Conservation (phyloP, 1,284 basidiomycete genomes). For the Chondrostereum purpureum region DNA sequence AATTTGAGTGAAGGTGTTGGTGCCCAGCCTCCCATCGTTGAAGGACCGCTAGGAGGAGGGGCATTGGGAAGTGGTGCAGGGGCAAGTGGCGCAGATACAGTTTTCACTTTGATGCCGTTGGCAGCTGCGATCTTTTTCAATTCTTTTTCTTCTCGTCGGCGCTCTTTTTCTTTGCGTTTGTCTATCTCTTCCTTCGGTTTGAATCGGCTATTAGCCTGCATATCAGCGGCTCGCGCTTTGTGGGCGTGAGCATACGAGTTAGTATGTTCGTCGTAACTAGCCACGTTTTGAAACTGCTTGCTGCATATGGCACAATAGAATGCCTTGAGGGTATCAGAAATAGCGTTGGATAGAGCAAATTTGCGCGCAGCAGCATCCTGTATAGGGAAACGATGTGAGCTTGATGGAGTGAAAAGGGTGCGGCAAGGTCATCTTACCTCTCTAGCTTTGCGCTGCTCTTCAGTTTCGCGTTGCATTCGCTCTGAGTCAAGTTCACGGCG, state of each 20-base stretch:
- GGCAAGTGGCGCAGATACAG: conserved; percentile 29
- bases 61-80: conserved; percentile 14
- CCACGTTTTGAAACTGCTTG: conserved; percentile 76
- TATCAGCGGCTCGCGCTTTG: conserved; percentile 69
- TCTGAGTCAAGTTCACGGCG: conserved; percentile 73
- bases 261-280: conserved; percentile 80
- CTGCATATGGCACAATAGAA: conserved; percentile 80
- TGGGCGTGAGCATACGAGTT: conserved; percentile 82
- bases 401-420: not conserved
- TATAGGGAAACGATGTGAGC: conserved; percentile 7
- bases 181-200: conserved; percentile 58
- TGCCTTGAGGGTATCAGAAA: conserved; percentile 56
- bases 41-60: not conserved
- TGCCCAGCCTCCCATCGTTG: not conserved
- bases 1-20: not conserved
- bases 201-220: conserved; percentile 61
- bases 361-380: conserved; percentile 65
- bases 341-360: conserved; percentile 58
- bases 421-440: conserved; percentile 40
- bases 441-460: conserved; percentile 62
- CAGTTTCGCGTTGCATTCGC: conserved; percentile 69
- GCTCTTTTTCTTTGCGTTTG: conserved; percentile 74
- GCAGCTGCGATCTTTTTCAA: conserved; percentile 74
- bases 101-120: conserved; percentile 64
- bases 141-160: conserved; percentile 75